Evolutionary conservation across 441 rosid genomes (phyloP).

Genomic region (Aleurites moluccanus): DNA sequence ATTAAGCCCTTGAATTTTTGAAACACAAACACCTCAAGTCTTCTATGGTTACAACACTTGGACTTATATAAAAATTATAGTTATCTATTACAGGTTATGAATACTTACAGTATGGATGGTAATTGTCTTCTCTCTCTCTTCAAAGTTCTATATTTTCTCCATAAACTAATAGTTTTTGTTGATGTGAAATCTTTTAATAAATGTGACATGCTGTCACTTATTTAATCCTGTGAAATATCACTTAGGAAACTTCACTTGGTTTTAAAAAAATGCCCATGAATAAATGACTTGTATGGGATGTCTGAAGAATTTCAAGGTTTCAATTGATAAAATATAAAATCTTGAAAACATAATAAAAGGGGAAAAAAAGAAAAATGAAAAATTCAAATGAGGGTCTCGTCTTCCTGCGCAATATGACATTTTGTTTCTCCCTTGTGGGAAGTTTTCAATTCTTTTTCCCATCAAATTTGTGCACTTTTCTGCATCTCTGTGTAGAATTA

Average conservation of each 20-base stretch:
- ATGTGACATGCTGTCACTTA: not conserved
- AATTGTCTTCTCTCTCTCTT: not conserved
- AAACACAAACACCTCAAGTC: not conserved
- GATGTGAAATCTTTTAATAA: not conserved
- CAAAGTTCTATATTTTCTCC: not conserved
- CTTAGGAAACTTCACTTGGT: not conserved
- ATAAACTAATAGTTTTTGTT: not conserved
- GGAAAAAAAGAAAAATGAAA: no score
- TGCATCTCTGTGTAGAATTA: not conserved
- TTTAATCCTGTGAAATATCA: not conserved
- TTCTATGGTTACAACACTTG: not conserved
- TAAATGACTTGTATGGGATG: not conserved
- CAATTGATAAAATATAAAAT: not conserved
- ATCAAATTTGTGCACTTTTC: not conserved
- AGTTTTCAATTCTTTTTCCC: not conserved
- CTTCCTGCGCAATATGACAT: not conserved
- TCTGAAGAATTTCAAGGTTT: not conserved
- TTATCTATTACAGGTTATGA: not conserved
- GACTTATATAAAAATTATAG: not conserved
- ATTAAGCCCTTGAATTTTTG: not conserved
- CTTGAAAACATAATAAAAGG: not conserved
- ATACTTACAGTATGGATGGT: not conserved
- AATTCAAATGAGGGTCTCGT: not conserved
- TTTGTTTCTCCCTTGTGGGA: not conserved
- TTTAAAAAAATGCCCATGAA: no score